Conservation (phyloP, 177 flowering plant species). For the Vitis hybrid region DNA sequence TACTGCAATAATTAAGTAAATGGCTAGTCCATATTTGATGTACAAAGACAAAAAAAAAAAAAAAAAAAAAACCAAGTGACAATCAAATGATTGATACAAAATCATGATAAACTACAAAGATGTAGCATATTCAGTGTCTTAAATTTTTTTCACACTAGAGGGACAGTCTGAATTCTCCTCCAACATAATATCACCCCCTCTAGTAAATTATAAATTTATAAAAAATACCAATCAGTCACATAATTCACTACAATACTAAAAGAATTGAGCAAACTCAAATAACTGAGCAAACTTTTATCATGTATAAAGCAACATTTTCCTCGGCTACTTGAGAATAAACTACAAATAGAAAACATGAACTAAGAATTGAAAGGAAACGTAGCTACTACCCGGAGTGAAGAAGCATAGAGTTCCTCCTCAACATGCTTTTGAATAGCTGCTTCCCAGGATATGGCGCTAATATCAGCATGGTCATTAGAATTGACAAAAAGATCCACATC, state of each 20-base stretch:
- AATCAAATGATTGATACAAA: background rate
- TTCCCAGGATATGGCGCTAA: conserved; percentile 82
- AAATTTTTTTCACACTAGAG: no score
- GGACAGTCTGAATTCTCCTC: no score
- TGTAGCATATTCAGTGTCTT: background rate
- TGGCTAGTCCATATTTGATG: no score
- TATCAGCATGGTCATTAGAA: conserved; percentile 50
- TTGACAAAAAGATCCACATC: conserved; percentile 41
- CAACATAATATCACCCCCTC: no score
- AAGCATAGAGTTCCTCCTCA: conserved; percentile 78
- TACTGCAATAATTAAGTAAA: no score
- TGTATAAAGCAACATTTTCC: background rate
- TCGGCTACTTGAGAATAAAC: background rate
- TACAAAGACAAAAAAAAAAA: background rate
- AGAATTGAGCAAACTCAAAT: background rate
- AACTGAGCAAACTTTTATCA: background rate
- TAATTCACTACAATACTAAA: background rate
- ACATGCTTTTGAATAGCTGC: conserved; percentile 82
- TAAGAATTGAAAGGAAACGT: conserved; percentile 3
- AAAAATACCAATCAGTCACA: no score
- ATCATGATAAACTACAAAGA: background rate
- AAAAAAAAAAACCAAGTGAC: background rate
- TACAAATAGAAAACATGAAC: background rate
- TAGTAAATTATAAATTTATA: no score
- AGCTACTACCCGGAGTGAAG: conserved; percentile 59